These are phyloP conservation scores for Backusella luteola DNA, from an alignment of 192 early-diverging fungal genomes.

Conservation along the genomic window DNA sequence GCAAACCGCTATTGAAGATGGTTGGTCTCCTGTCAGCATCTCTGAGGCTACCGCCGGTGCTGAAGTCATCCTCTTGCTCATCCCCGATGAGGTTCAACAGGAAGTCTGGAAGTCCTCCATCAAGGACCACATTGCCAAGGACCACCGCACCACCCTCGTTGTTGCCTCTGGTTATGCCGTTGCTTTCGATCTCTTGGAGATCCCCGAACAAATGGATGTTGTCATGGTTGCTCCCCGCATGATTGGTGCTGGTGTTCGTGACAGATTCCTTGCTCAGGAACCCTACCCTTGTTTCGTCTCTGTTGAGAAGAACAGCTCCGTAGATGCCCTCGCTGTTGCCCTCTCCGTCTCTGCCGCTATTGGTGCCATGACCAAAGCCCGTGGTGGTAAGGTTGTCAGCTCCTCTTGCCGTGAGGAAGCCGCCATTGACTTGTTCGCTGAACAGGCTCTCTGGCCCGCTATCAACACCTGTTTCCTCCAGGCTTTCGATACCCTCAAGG, in stretches of 20 bases:
- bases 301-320: slow-evolving; percentile 9
- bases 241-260: slow-evolving; percentile 27
- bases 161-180: slow-evolving; percentile 22
- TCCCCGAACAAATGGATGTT: slow-evolving; percentile 17
- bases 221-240: slow-evolving; percentile 26
- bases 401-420: slow-evolving; percentile 21
- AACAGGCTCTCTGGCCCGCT: slow-evolving; percentile 22
- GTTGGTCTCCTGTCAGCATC: slow-evolving; percentile 8
- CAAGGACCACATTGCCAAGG: slow-evolving; percentile 1
- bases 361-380: slow-evolving; percentile 13
- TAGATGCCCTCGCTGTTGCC: slow-evolving; percentile 1
- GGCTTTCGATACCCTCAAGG: slow-evolving; percentile 18
- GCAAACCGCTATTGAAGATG: slow-evolving; percentile 11
- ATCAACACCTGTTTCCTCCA: slow-evolving; percentile 22
- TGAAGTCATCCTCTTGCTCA: slow-evolving; percentile 18
- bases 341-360: slow-evolving; percentile 5
- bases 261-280: slow-evolving; percentile 18
- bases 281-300: slow-evolving; percentile 23
- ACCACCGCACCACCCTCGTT: slow-evolving; percentile 14
- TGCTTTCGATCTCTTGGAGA: slow-evolving; percentile 20
- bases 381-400: slow-evolving; percentile 13
- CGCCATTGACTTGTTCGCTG: slow-evolving; percentile 18
- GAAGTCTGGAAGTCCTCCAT: slow-evolving; percentile 17
- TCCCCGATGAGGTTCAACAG: slow-evolving; percentile 23
- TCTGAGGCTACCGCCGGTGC: slow-evolving; percentile 1